These are phyloP conservation scores for Sclerotinia glacialis DNA, from an alignment of 2,329 filamentous ascomycete species.

Conservation along the genomic window DNA sequence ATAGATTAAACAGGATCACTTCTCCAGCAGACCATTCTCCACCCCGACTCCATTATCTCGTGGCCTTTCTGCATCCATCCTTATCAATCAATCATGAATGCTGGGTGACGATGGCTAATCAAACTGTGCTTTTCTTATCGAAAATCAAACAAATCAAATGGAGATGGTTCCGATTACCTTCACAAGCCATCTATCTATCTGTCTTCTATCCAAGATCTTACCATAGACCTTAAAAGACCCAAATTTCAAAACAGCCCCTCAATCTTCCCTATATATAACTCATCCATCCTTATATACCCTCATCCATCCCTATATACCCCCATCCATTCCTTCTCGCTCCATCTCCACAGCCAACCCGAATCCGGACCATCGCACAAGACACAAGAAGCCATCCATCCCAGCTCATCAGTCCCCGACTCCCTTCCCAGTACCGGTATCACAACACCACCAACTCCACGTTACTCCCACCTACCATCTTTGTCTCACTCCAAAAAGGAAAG, in stretches of 20 bases:
- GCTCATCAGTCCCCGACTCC: not conserved
- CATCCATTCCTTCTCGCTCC: not conserved
- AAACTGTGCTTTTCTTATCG: slow-evolving; percentile 3
- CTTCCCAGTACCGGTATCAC: no score
- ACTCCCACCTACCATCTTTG: no score
- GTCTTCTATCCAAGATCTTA: not conserved
- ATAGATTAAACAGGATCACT: not conserved
- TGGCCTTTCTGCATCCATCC: not conserved
- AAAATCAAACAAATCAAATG: not conserved
- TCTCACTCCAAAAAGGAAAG: not conserved
- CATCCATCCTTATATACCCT: no score
- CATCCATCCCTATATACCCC: no score
- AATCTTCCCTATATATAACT: not conserved
- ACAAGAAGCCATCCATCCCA: not conserved
- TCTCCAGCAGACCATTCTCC: not conserved
- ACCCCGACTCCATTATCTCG: not conserved
- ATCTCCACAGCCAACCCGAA: not conserved
- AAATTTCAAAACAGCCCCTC: no score
- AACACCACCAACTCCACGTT: not conserved
- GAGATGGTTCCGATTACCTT: not conserved
- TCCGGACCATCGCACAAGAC: not conserved
- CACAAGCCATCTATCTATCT: not conserved
- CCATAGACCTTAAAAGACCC: no score
- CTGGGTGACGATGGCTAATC: not conserved
- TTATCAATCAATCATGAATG: not conserved